A percentile compares a stretch with the other conserved stretches of the same genome.
Conservation (phyloP, 2,329 filamentous ascomycete species). For the Bipolaris gigantea region DNA sequence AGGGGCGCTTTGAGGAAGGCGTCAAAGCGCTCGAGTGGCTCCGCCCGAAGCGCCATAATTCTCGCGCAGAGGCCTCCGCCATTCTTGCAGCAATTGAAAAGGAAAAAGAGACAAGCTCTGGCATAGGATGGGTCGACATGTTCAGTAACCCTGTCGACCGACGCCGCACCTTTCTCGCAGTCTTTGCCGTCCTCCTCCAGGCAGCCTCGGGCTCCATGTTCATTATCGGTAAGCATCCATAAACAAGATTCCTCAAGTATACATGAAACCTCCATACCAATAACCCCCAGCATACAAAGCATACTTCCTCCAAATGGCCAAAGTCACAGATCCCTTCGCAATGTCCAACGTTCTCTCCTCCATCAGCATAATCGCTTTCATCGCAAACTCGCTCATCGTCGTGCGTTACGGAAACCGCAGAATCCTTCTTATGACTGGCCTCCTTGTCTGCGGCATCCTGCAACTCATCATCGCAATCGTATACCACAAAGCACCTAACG, state of each 20-base stretch:
- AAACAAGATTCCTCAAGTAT: background rate
- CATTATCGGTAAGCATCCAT: conserved; percentile 45
- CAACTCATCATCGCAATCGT: conserved; percentile 59
- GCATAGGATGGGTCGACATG: conserved; percentile 41
- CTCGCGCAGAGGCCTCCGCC: conserved; percentile 32
- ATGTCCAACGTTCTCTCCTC: conserved; percentile 60
- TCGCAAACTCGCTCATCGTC: conserved; percentile 58
- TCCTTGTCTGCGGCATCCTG: conserved; percentile 56
- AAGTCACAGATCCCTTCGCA: conserved; percentile 58
- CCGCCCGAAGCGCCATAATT: conserved; percentile 46
- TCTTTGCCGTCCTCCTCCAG: conserved; percentile 42
- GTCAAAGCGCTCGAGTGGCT: conserved; percentile 46
- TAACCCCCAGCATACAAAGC: conserved; percentile 45
- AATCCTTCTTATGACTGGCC: conserved; percentile 56
- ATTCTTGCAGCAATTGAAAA: conserved; percentile 40
- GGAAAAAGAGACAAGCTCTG: conserved; percentile 35
- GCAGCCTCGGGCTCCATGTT: conserved; percentile 46
- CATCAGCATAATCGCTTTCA: conserved; percentile 58
- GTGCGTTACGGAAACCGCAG: conserved; percentile 58
- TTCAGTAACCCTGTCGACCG: conserved; percentile 41
- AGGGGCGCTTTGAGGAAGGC: conserved; percentile 36
- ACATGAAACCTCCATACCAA: background rate
- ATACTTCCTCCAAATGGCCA: conserved; percentile 64
- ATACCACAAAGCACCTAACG: conserved; percentile 51
- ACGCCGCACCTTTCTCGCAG: conserved; percentile 41